These are phyloP conservation scores for Cephaloascus fragrans DNA, from an alignment of 805 yeast genomes.

Conservation along the genomic window DNA sequence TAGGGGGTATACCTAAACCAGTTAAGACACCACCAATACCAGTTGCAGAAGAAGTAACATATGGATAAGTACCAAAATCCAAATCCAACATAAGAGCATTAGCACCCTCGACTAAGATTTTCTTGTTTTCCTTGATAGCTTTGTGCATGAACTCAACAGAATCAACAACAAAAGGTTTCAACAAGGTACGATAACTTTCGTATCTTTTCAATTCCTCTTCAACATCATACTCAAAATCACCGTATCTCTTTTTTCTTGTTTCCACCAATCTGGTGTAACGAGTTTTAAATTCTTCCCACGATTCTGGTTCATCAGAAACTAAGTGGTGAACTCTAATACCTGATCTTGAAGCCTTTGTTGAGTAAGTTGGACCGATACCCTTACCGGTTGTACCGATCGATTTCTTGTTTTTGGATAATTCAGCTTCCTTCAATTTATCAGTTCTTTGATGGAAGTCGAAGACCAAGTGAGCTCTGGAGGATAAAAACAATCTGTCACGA, in stretches of 20 bases:
- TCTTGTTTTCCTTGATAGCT: slow-evolving; percentile 70
- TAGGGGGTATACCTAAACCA: slow-evolving; percentile 95
- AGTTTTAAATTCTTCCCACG: slow-evolving; percentile 86
- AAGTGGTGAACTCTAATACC: slow-evolving; percentile 96
- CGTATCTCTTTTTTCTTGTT: slow-evolving; percentile 84
- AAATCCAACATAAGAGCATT: slow-evolving; percentile 96
- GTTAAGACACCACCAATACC: slow-evolving; percentile 98
- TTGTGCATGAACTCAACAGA: slow-evolving; percentile 76
- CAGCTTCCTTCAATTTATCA: slow-evolving; percentile 91
- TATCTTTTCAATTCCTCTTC: slow-evolving; percentile 74
- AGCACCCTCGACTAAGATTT: slow-evolving; percentile 93
- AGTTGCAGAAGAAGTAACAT: slow-evolving; percentile 90
- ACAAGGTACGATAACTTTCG: slow-evolving; percentile 59
- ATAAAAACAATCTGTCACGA: slow-evolving; percentile 69
- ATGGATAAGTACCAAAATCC: slow-evolving; percentile 97
- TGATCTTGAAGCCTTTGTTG: slow-evolving; percentile 93
- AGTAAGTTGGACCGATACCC: slow-evolving; percentile 97
- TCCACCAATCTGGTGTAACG: slow-evolving; percentile 68
- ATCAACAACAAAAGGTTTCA: slow-evolving; percentile 90
- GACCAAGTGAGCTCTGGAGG: slow-evolving; percentile 92
- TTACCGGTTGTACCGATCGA: slow-evolving; percentile 97
- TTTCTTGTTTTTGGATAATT: slow-evolving; percentile 69
- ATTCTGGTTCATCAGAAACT: slow-evolving; percentile 78
- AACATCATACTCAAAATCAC: slow-evolving; percentile 80
- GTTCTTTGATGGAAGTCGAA: slow-evolving; percentile 98